Conservation (phyloP, 441 rosid genomes). For the Gossypium aridum region DNA sequence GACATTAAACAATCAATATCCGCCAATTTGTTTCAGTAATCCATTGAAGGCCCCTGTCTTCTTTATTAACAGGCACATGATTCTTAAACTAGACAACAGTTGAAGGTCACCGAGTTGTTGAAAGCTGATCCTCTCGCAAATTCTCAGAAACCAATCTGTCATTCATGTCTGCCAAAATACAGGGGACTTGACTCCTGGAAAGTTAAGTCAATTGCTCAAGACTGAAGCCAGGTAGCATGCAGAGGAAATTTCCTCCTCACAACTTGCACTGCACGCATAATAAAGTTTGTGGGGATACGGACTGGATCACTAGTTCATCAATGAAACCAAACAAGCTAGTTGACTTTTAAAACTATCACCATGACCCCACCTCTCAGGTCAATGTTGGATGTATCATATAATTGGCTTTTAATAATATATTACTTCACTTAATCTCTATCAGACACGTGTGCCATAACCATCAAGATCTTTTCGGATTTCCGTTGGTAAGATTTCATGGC, state of each 20-base stretch:
- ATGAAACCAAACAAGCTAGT: background rate
- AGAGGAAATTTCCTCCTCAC: conserved; percentile 3
- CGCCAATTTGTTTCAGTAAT: background rate
- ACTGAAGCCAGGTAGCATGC: background rate
- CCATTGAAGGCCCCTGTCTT: too few species aligned
- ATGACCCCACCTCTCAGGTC: too few species aligned
- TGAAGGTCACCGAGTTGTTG: background rate
- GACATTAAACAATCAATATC: too few species aligned
- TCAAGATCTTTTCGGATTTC: background rate
- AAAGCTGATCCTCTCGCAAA: background rate
- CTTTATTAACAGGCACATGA: background rate
- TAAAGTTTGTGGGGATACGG: background rate
- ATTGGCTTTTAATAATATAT: background rate
- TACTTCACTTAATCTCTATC: background rate
- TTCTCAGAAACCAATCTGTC: background rate
- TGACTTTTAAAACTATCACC: background rate
- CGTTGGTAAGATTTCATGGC: background rate
- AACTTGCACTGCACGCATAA: background rate
- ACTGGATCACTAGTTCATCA: conserved; percentile 1
- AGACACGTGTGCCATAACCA: too few species aligned
- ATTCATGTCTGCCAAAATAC: background rate
- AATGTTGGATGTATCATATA: too few species aligned
- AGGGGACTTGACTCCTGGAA: background rate
- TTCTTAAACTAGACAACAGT: background rate
- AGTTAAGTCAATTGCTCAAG: background rate